Percentiles rank a stretch among this genome's conserved stretches.
phyloP scores from a whole-genome alignment of 805 yeast genomes.

The Candida yuanshanica region DNA sequence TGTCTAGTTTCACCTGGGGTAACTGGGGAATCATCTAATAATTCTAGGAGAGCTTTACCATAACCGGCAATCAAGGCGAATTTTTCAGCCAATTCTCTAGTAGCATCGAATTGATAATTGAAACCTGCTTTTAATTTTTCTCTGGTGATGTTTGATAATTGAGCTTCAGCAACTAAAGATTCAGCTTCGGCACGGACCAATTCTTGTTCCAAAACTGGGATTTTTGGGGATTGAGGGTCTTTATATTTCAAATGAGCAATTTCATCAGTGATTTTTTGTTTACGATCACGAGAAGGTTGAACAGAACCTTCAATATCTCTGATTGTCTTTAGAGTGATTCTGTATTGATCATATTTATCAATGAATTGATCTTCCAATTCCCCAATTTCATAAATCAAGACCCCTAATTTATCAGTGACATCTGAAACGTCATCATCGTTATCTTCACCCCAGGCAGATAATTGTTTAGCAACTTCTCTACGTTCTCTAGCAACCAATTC shows the following conservation, averaged over 20 bases:
- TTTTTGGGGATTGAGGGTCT: conserved; percentile 97
- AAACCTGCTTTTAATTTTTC: conserved; percentile 97
- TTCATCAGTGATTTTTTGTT: conserved; percentile 95
- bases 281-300: conserved; percentile 97
- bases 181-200: conserved; percentile 99
- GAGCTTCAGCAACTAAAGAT: conserved; percentile 98
- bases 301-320: conserved; percentile 97
- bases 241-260: conserved; percentile 97
- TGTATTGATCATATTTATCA: conserved; percentile 97
- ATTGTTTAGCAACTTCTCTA: conserved; percentile 93
- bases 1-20: conserved; percentile 99
- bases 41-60: conserved; percentile 95
- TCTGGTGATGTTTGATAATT: conserved; percentile 95
- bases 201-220: conserved; percentile 94
- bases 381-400: conserved; percentile 90
- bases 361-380: conserved; percentile 97
- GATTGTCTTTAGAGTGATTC: conserved; percentile 89
- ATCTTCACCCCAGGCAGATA: conserved; percentile 96
- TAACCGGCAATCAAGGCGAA: conserved; percentile 96
- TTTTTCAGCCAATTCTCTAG: conserved; percentile 93
- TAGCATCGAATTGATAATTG: conserved; percentile 93
- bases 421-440: conserved; percentile 97
- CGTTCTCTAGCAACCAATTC: conserved; percentile 93
- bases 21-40: conserved; percentile 93
- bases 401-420: conserved; percentile 96